A percentile compares a stretch with the other conserved stretches of the same genome.
phyloP scores from a whole-genome alignment of 768 basidiomycete species.

The Boletus pseudopeckii region DNA sequence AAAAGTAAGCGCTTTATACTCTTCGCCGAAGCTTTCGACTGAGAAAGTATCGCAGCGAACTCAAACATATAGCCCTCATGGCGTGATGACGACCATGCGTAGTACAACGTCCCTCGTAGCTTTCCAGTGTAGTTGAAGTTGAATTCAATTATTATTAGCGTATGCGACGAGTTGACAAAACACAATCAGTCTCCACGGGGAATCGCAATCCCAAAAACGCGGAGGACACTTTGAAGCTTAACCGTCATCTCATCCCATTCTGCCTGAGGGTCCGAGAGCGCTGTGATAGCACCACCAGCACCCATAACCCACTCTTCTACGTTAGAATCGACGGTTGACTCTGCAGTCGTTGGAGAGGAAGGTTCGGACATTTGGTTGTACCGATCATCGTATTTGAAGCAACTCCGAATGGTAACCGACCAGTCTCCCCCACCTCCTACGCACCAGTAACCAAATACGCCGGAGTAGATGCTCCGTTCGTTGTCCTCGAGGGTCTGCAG shows the following conservation, averaged over 20 bases:
- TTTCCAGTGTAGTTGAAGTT: conserved; percentile 30
- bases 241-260: conserved; percentile 95
- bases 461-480: conserved; percentile 82
- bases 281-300: conserved; percentile 96
- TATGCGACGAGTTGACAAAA: not conserved
- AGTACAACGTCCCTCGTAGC: not conserved
- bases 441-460: conserved; percentile 91
- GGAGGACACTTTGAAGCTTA: conserved; percentile 79
- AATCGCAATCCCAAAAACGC: conserved; percentile 49
- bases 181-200: conserved; percentile 20
- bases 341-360: conserved; percentile 6
- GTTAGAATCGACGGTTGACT: conserved; percentile 9
- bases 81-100: conserved; percentile 38
- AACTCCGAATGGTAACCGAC: conserved; percentile 91
- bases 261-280: conserved; percentile 75
- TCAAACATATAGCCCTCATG: conserved; percentile 80
- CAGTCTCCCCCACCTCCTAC: conserved; percentile 88
- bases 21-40: conserved; percentile 2
- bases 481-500: conserved; percentile 73
- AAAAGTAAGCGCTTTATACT: conserved; percentile 49
- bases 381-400: conserved; percentile 65
- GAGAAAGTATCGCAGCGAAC: conserved; percentile 48
- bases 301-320: conserved; percentile 73
- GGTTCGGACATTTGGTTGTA: conserved; percentile 11
- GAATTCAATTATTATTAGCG: conserved; percentile 28